These are phyloP conservation scores for Entomortierella beljakovae DNA, from an alignment of 192 early-diverging fungal genomes.

Conservation along the genomic window DNA sequence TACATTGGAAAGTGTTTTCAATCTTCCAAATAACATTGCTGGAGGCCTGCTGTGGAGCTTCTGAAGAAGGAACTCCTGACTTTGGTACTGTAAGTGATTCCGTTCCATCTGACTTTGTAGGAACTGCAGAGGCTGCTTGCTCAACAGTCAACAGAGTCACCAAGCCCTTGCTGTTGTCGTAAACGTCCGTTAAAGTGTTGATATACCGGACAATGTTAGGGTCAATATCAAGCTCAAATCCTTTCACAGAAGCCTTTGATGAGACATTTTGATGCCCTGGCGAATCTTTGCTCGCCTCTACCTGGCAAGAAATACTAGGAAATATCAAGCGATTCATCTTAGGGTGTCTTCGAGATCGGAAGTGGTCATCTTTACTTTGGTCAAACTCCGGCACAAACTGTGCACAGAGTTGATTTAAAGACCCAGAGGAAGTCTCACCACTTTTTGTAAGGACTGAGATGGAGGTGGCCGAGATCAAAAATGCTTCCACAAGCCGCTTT, in stretches of 20 bases:
- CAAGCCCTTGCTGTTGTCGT: conserved; percentile 66
- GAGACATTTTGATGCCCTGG: conserved; percentile 56
- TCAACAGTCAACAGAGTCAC: conserved; percentile 63
- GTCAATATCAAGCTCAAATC: conserved; percentile 81
- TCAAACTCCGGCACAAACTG: conserved; percentile 79
- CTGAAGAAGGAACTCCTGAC: conserved; percentile 9
- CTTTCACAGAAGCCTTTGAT: conserved; percentile 70
- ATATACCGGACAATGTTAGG: conserved; percentile 73
- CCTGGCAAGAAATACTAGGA: conserved; percentile 65
- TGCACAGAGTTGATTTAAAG: conserved; percentile 67
- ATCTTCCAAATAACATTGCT: conserved; percentile 58
- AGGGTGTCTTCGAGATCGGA: conserved; percentile 61
- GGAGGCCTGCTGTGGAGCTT: background rate
- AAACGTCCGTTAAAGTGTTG: conserved; percentile 72
- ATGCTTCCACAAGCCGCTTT: conserved; percentile 59
- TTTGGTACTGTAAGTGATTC: background rate
- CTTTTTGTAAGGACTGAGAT: conserved; percentile 71
- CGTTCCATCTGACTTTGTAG: conserved; percentile 2
- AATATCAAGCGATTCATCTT: conserved; percentile 65
- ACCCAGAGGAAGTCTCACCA: conserved; percentile 64
- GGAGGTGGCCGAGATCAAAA: conserved; percentile 69
- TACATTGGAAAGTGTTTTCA: conserved; percentile 60
- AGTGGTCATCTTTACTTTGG: conserved; percentile 68
- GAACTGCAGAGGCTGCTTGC: conserved; percentile 24
- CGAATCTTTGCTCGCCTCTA: conserved; percentile 52